Evolutionary conservation across 257 asterid species (phyloP), one percentile per base, ranked within the genome.

Genomic region (Nemophila menziesii): DNA sequence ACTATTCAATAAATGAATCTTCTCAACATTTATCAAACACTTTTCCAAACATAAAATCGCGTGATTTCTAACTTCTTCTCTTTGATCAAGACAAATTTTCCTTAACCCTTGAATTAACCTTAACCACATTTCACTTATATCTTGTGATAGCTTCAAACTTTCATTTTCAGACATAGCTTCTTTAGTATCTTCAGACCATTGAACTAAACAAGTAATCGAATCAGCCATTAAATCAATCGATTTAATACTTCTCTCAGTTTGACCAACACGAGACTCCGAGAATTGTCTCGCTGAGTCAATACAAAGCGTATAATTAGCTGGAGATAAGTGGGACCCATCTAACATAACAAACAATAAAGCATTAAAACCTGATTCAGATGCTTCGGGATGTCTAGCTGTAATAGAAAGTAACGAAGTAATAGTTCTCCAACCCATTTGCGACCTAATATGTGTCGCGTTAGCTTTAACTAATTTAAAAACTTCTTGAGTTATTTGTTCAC

Each of bases 401-500:
- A 72, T 70, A 3, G 94, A 82, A 48, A 86, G 87, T 48, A 86
- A 53, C 33, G 86, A 78, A 33, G 84, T 65, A 40, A 86, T 71
- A 11, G 87, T 82, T 51, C 92, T 76, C 97, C 97, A 86, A 49
- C 97, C 95, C 77, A 73, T 55, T 19, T 74, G 78, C 27, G 93
- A 68, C 20, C 80, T 80, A 29, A 86, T 77, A 34, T 72, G 95
- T 19, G 77, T 54, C 7, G 92, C 85, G 49, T 86, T 86, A 37
- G 94, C 94, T 70, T 73, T 79, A 50, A 86, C 94, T 62, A 86
- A 61, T 19, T 92, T 93, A 51, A 64, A 72, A 26, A 87, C 95
- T 72, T 87, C 97, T 75, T 79, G 97, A 29, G 94, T 82, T 53
- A 87, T 82, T 65, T 87, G 97, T 69, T 87, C 97, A 53, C 97